Conservation (phyloP, 2,329 filamentous ascomycete genomes). For the Calcarisporium arbuscula region DNA sequence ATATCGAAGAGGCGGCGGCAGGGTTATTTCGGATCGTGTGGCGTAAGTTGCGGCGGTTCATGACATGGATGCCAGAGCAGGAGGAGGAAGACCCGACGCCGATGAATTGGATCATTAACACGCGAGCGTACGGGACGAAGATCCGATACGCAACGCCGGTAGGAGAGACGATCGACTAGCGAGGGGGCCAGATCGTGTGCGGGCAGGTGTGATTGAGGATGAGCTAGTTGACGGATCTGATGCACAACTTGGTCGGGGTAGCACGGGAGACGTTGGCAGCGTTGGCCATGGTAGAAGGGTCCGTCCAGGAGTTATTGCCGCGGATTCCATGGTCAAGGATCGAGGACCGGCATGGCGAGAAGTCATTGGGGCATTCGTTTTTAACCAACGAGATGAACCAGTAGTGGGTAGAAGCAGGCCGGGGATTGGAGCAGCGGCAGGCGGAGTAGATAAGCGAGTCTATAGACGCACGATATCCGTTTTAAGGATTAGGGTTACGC, state of each 20-base stretch:
- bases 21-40: slow-evolving; percentile 7
- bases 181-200: slow-evolving; percentile 1
- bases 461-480: background rate
- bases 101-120: slow-evolving; percentile 13
- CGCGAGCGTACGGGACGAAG: slow-evolving; percentile 5
- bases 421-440: slow-evolving; percentile 1
- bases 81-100: slow-evolving; percentile 3
- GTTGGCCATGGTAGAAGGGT: background rate
- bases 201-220: slow-evolving; percentile 5
- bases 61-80: slow-evolving; percentile 5
- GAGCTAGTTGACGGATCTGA: background rate
- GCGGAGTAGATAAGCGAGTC: background rate
- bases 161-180: slow-evolving; percentile 6
- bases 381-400: slow-evolving; percentile 3
- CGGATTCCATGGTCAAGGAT: slow-evolving; percentile 3
- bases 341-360: slow-evolving; percentile 7
- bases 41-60: slow-evolving; percentile 9
- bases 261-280: slow-evolving; percentile 1
- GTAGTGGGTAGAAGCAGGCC: background rate
- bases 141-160: slow-evolving; percentile 10
- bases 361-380: slow-evolving; percentile 3
- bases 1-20: slow-evolving; percentile 1
- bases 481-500: background rate
- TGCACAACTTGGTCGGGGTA: slow-evolving; percentile 1
- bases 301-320: background rate